Base-by-base conservation (phyloP, 306 rosid species). In the Datisca glomerata region DNA sequence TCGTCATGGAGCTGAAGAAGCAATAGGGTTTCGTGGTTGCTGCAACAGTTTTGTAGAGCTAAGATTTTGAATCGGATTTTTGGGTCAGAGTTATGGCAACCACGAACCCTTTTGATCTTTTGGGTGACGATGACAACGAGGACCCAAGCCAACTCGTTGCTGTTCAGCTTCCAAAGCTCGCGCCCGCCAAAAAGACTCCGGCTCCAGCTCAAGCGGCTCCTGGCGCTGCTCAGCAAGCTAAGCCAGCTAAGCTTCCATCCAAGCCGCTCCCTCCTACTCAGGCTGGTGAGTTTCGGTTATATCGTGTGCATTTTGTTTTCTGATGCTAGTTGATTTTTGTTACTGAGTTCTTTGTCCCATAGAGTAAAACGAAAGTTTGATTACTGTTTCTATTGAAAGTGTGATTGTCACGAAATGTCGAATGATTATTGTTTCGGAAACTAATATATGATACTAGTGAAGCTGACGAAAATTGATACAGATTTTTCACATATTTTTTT, bases 191-290 rank as follows among this genome's bases (percentile, higher is more conserved):
- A n/a, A 57, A 69, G 53, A 33, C 57, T 3, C 55, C 19, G 23
- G 43, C 53, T 51, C 60, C 35, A 8, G 59, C 63, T 45, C 47
- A 21, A 21, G 47, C 3, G 5, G 21, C 11, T 17, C 2, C 44
- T 17, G 21, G 0, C 21, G 62, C 27, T 12, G 21, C 63, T 24
- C 67, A 49, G 51, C 60, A 71, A 0, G 59, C 63, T 7, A 62
- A 68, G 69, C 59, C 73, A 0, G 76, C 70, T 12, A 70, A 74
- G 67, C 60, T 74, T 0, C 81, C 81, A 1, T 53, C 73, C 58
- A 74, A 74, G 76, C 81, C 81, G 5, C 38, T 50, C 12, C 81
- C 81, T 32, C 81, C 81, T 21, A 42, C 73, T 20, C 76, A 74
- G 60, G 67, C 81, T 51, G 72, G 72, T 64, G 35, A 37, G 59